Conservation (phyloP, 129 eudicot species). For the Silybum marianum region DNA sequence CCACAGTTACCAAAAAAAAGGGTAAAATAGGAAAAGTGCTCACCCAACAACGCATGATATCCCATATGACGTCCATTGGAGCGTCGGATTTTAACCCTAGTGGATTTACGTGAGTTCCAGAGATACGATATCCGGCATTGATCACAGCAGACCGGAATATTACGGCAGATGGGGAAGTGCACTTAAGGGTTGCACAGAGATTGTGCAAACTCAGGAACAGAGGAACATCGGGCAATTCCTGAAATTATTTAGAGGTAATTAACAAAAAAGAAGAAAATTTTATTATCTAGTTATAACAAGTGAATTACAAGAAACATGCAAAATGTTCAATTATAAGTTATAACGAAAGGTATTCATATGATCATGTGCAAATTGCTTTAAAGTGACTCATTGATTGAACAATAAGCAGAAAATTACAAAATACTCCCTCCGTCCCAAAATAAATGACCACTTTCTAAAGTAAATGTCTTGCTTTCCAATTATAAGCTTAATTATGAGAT, state of each 20-base stretch:
- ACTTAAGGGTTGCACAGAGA: slow-evolving; percentile 89
- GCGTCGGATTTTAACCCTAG: slow-evolving; percentile 93
- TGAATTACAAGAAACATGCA: neutral
- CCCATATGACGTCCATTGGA: slow-evolving; percentile 97
- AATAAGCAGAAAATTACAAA: neutral
- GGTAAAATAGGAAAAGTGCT: slow-evolving; percentile 1
- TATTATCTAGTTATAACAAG: neutral
- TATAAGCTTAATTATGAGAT: neutral
- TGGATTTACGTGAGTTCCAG: slow-evolving; percentile 87
- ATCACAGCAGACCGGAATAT: slow-evolving; percentile 88
- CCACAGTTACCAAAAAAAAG: too few species aligned
- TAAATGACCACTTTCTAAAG: neutral
- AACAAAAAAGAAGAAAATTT: neutral
- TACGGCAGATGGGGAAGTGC: slow-evolving; percentile 95
- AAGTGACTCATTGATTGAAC: neutral
- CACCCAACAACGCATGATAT: slow-evolving; percentile 99
- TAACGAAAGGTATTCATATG: neutral
- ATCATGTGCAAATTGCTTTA: neutral
- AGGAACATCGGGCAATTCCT: slow-evolving; percentile 94
- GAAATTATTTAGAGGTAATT: slow-evolving; percentile 19
- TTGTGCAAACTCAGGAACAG: slow-evolving; percentile 89
- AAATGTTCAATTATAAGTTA: too few species aligned
- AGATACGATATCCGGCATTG: slow-evolving; percentile 93
- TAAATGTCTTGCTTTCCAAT: neutral
- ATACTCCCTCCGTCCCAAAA: neutral